Conservation (phyloP, 2,329 filamentous ascomycete genomes). For the Ophiostoma novo-ulmi region DNA sequence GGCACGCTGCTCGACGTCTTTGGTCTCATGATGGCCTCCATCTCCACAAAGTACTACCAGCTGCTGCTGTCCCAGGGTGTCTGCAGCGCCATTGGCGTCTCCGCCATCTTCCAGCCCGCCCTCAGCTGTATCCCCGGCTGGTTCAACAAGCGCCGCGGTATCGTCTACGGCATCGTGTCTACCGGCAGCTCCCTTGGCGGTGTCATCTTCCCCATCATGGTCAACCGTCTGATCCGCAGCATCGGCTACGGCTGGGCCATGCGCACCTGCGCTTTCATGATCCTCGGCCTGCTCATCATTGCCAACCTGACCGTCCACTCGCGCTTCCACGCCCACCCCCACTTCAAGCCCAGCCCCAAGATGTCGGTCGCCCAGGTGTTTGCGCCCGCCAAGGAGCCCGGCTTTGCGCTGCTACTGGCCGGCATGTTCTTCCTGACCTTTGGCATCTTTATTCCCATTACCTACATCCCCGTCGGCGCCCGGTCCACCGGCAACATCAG, state of each 20-base stretch:
- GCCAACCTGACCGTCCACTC: conserved; percentile 30
- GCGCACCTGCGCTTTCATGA: conserved; percentile 31
- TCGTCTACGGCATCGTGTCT: conserved; percentile 30
- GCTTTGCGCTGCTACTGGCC: conserved; percentile 26
- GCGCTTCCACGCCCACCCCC: conserved; percentile 22
- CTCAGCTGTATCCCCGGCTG: conserved; percentile 28
- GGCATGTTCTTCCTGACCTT: conserved; percentile 30
- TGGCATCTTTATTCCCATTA: conserved; percentile 31
- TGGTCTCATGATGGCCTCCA: conserved; percentile 53
- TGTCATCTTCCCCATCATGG: conserved; percentile 33
- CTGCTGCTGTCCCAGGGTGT: conserved; percentile 31
- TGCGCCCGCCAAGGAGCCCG: conserved; percentile 27
- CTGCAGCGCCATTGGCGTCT: conserved; percentile 28
- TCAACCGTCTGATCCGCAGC: conserved; percentile 28
- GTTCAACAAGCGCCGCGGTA: conserved; percentile 29
- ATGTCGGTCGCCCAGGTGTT: conserved; percentile 20
- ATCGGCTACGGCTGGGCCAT: conserved; percentile 33
- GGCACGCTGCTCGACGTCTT: conserved; percentile 51
- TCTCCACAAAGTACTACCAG: conserved; percentile 36
- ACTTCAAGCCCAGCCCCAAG: not conserved
- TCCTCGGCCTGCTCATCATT: conserved; percentile 30
- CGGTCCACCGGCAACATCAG: conserved; percentile 27
- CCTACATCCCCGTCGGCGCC: conserved; percentile 30
- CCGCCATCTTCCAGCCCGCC: conserved; percentile 29
- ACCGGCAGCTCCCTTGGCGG: conserved; percentile 32